These are phyloP conservation scores for Arthrinium phaeospermum DNA, from an alignment of 2,329 filamentous ascomycete species.

Conservation along the genomic window DNA sequence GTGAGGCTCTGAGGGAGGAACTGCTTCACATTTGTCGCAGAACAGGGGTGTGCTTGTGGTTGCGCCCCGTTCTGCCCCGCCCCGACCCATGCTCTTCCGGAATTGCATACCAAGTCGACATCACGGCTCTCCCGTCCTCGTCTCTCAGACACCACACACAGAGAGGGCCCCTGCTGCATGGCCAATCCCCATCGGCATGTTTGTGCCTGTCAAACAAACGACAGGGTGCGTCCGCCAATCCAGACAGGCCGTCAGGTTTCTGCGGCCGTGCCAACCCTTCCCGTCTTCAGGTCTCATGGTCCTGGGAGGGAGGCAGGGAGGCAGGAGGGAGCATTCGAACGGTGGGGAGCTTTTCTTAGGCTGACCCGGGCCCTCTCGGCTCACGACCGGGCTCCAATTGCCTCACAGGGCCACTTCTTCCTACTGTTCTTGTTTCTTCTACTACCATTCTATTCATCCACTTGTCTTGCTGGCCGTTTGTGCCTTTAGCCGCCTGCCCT, in stretches of 20 bases:
- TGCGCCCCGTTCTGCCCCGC: slow-evolving; percentile 15
- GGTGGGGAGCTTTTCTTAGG: slow-evolving; percentile 1
- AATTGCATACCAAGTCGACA: slow-evolving; percentile 15
- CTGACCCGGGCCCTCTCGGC: background rate
- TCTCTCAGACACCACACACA: slow-evolving; percentile 18
- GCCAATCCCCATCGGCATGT: slow-evolving; percentile 17
- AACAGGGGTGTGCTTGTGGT: slow-evolving; percentile 25
- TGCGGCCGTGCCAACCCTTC: slow-evolving; percentile 19
- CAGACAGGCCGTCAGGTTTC: background rate
- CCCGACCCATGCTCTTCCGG: slow-evolving; percentile 18
- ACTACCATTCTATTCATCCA: slow-evolving; percentile 11
- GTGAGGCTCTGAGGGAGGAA: slow-evolving; percentile 25
- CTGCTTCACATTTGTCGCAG: slow-evolving; percentile 29
- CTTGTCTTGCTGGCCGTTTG: slow-evolving; percentile 17
- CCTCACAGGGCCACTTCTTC: slow-evolving; percentile 19
- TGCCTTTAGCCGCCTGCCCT: slow-evolving; percentile 19
- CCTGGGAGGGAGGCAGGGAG: background rate
- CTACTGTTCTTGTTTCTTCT: slow-evolving; percentile 19
- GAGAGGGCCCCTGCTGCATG: slow-evolving; percentile 12
- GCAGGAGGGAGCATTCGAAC: background rate
- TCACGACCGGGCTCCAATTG: slow-evolving; percentile 12
- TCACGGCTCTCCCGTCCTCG: background rate
- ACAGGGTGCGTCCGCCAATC: slow-evolving; percentile 20
- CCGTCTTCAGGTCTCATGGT: background rate
- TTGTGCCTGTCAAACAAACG: slow-evolving; percentile 30